Percentiles rank a stretch among this genome's conserved stretches.
Evolutionary conservation across 2,329 filamentous ascomycete species (phyloP).

Genomic region (Talaromyces sp.): DNA sequence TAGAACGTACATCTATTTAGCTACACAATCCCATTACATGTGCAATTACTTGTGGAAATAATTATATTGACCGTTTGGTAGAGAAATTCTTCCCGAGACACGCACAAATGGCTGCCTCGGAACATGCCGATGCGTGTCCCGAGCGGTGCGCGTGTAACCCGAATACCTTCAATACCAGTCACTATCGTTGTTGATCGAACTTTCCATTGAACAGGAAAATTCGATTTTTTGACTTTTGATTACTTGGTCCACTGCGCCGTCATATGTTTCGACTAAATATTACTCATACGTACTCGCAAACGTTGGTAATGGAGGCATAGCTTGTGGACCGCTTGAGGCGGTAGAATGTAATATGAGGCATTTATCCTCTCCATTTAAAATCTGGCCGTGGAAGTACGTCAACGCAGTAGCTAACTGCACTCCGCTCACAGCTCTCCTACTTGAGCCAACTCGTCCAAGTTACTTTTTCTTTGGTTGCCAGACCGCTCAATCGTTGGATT

Average conservation of each 20-base stretch:
- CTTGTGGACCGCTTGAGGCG: neutral
- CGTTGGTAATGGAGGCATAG: neutral
- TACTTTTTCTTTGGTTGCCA: neutral
- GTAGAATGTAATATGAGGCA: constrained; percentile 9
- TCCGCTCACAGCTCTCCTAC: too few relatives aligned
- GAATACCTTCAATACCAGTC: neutral
- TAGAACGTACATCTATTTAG: constrained; percentile 5
- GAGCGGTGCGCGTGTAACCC: neutral
- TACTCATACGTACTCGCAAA: neutral
- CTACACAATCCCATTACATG: neutral
- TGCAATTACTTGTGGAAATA: neutral
- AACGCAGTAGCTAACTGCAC: neutral
- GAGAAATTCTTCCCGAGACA: neutral
- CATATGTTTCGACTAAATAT: neutral
- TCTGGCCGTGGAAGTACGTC: constrained; percentile 2
- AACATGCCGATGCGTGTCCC: neutral
- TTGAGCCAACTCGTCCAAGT: too few relatives aligned
- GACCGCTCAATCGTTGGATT: neutral
- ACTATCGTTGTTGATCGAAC: too few relatives aligned
- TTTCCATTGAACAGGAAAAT: neutral
- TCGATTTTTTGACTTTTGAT: neutral
- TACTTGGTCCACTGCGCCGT: neutral
- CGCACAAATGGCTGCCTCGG: neutral
- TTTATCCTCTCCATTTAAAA: constrained; percentile 12
- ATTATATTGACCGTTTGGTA: neutral